A percentile compares a stretch with the other conserved stretches of the same genome.
Evolutionary conservation across 2,329 filamentous ascomycete species (phyloP).

Genomic region (Talaromyces sp.): DNA sequence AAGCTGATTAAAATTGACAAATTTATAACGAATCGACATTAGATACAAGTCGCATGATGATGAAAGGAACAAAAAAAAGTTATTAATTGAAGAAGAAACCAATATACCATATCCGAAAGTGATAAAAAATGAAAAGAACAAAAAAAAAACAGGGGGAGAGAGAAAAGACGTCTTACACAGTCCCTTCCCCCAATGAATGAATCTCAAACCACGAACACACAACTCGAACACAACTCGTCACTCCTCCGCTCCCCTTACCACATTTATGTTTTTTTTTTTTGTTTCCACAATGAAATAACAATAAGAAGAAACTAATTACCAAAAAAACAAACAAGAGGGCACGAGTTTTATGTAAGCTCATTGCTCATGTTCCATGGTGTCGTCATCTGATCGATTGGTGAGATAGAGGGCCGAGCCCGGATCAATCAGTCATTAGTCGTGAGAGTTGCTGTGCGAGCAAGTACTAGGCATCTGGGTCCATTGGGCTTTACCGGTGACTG

Average conservation of each 20-base stretch:
- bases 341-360: neutral
- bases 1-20: too few species aligned
- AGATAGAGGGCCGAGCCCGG: neutral
- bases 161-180: too few species aligned
- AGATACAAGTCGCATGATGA: too few species aligned
- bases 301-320: neutral
- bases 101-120: too few species aligned
- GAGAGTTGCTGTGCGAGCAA: slow-evolving; percentile 16
- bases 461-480: slow-evolving; percentile 6
- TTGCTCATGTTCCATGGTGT: neutral
- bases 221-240: neutral
- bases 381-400: neutral
- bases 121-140: too few species aligned
- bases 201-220: too few species aligned
- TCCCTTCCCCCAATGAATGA: too few species aligned
- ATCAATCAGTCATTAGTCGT: slow-evolving; percentile 15
- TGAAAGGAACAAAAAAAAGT: too few species aligned
- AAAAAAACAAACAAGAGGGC: neutral
- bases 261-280: neutral
- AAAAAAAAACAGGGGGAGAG: too few species aligned
- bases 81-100: too few species aligned
- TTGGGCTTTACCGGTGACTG: neutral
- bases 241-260: neutral
- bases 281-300: neutral
- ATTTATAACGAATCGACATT: too few species aligned